Evolutionary conservation across 805 yeast species (phyloP).

Genomic region (Yamadazyma akitaensis): DNA sequence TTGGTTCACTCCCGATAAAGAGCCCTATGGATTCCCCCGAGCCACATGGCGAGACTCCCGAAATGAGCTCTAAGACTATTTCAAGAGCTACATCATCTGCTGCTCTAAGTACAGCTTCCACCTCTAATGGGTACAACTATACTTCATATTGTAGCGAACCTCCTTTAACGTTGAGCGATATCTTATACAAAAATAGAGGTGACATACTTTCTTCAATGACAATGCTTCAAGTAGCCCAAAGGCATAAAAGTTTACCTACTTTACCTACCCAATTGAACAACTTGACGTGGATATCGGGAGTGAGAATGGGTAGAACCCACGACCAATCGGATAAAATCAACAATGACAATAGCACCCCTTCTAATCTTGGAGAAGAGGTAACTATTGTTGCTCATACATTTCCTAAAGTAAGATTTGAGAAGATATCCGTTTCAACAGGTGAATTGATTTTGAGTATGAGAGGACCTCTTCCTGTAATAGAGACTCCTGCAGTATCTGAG

Average conservation of each 20-base stretch:
- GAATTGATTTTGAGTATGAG: slow-evolving; percentile 68
- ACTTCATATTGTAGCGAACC: slow-evolving; percentile 38
- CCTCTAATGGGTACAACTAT: slow-evolving; percentile 19
- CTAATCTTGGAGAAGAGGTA: slow-evolving; percentile 88
- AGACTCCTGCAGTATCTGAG: neutral
- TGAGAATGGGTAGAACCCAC: slow-evolving; percentile 62
- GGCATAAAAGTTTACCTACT: slow-evolving; percentile 19
- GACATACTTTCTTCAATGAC: slow-evolving; percentile 37
- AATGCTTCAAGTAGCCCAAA: slow-evolving; percentile 32
- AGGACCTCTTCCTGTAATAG: slow-evolving; percentile 44
- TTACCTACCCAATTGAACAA: slow-evolving; percentile 50
- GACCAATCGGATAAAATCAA: slow-evolving; percentile 17
- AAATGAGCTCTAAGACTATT: neutral
- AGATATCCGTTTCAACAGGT: slow-evolving; percentile 85
- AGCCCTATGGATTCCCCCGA: neutral
- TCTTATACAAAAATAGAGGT: slow-evolving; percentile 29
- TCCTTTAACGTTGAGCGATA: slow-evolving; percentile 29
- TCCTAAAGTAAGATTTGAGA: slow-evolving; percentile 82
- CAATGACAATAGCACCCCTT: slow-evolving; percentile 35
- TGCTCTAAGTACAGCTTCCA: neutral
- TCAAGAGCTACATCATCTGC: neutral
- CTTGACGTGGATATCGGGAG: slow-evolving; percentile 91
- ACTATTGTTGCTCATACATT: slow-evolving; percentile 84
- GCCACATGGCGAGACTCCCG: neutral
- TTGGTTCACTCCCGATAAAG: slow-evolving; percentile 7